Base-by-base conservation (phyloP, 2,329 filamentous ascomycete species). In the Colletotrichum graminicola region DNA sequence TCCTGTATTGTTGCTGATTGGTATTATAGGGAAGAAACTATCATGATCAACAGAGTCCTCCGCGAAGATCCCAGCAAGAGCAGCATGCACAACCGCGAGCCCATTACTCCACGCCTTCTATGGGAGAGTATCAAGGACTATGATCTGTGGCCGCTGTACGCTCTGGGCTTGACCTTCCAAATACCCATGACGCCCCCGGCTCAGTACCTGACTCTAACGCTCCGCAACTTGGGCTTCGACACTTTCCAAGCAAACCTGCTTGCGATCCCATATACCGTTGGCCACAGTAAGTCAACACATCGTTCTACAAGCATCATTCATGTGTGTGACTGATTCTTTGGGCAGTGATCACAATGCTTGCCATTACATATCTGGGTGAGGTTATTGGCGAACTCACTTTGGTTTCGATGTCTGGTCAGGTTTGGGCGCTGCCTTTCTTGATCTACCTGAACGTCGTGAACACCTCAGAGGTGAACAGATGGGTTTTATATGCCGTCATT, bases 191-290 rank as follows among this genome's bases (percentile, higher is more conserved):
- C 78, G 0, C 82, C 83, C 0, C 86, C 87, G 0, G 77, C 82
- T 1, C 82, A 83, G 21, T 92, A 91, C 72, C 82, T 92, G 6
- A 90, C 90, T 0, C 83, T 91, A 6, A 88, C 86, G 1, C 82
- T 92, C 7, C 85, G 85, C 56, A 80, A 82, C 1, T 80, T 92
- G 0, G 90, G 86, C 2, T 91, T 91, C 79, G 80, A 84, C 71
- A 89, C 87, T 2, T 90, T 93, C 77, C 80, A 88, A 29, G 85
- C 89, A 1, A 93, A 92, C 75, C 77, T 93, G 43, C 84, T 93
- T 10, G 85, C 87, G 2, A 91, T 92, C n/a, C 87, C 88, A 0
- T 84, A 82, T 54, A 82, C 80, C 0, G 78, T 83, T 54, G 62
- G 73, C 12, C 79, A 79, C 66, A 81, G 78, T 77, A 57, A 67